These are phyloP conservation scores for Fusarium guadeloupense DNA, from an alignment of 2,329 filamentous ascomycete species.

Conservation along the genomic window DNA sequence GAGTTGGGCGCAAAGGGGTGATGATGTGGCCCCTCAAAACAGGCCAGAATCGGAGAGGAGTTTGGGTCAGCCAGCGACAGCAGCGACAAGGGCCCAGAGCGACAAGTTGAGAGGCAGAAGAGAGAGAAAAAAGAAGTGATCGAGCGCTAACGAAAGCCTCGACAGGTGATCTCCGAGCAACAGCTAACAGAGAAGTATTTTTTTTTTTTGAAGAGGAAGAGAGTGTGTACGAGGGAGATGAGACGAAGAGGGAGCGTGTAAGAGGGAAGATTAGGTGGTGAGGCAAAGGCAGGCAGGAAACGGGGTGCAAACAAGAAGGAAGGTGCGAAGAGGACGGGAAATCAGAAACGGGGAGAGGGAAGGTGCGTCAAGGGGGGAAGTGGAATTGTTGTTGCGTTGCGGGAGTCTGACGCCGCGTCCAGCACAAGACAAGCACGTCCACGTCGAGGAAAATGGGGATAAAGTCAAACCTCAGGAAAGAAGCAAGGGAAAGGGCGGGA, in stretches of 20 bases:
- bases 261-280: slow-evolving; percentile 42
- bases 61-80: slow-evolving; percentile 38
- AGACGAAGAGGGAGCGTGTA: slow-evolving; percentile 41
- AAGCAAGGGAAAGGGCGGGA: slow-evolving; percentile 20
- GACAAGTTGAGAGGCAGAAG: slow-evolving; percentile 28
- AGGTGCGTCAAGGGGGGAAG: slow-evolving; percentile 32
- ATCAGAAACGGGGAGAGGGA: slow-evolving; percentile 33
- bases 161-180: slow-evolving; percentile 42
- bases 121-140: slow-evolving; percentile 40
- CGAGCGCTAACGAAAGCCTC: slow-evolving; percentile 63
- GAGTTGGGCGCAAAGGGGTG: slow-evolving; percentile 43
- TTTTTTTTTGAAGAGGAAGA: slow-evolving; percentile 32
- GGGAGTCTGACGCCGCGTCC: slow-evolving; percentile 41
- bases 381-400: slow-evolving; percentile 45
- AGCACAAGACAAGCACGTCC: too few relatives aligned
- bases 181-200: slow-evolving; percentile 32
- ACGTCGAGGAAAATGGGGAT: slow-evolving; percentile 19
- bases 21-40: slow-evolving; percentile 49
- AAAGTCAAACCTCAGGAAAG: slow-evolving; percentile 39
- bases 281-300: slow-evolving; percentile 35
- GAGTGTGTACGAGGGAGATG: slow-evolving; percentile 41
- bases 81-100: slow-evolving; percentile 35
- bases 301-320: slow-evolving; percentile 39
- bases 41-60: slow-evolving; percentile 38
- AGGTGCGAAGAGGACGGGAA: slow-evolving; percentile 42